A percentile compares a stretch with the other conserved stretches of the same genome.
phyloP scores from a whole-genome alignment of 192 early-diverging fungal genomes.

The Entomortierella lignicola region DNA sequence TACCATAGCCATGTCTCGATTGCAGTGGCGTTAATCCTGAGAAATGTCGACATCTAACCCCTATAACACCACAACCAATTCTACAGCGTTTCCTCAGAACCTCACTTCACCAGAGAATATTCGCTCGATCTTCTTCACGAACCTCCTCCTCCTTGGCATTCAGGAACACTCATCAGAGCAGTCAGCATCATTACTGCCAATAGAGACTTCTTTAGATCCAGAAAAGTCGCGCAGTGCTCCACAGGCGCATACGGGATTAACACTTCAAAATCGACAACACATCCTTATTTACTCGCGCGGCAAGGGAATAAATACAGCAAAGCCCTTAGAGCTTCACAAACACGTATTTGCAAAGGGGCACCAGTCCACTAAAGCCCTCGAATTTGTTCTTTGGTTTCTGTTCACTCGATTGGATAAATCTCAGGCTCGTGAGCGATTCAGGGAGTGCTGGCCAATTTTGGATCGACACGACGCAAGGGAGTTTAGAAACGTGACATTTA shows the following conservation, averaged over 20 bases:
- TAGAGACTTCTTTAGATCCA: background rate
- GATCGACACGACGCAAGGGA: slow-evolving; percentile 65
- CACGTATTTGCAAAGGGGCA: slow-evolving; percentile 65
- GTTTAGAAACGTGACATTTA: slow-evolving; percentile 66
- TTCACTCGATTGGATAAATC: slow-evolving; percentile 54
- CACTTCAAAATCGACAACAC: slow-evolving; percentile 1
- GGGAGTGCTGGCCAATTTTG: slow-evolving; percentile 65
- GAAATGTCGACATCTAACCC: slow-evolving; percentile 18
- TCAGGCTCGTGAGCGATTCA: slow-evolving; percentile 58
- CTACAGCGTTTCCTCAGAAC: slow-evolving; percentile 1
- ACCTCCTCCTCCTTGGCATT: slow-evolving; percentile 41
- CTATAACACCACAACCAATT: background rate
- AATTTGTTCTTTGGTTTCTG: slow-evolving; percentile 68
- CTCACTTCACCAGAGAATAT: slow-evolving; percentile 31
- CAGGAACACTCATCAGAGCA: slow-evolving; percentile 21
- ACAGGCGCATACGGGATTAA: background rate
- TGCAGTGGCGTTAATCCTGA: background rate
- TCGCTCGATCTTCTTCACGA: slow-evolving; percentile 42
- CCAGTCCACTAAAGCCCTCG: slow-evolving; percentile 66
- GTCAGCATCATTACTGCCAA: background rate
- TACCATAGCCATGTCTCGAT: slow-evolving; percentile 3
- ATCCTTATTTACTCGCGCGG: slow-evolving; percentile 17
- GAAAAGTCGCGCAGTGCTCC: background rate
- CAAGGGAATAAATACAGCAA: slow-evolving; percentile 6
- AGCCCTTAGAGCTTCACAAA: slow-evolving; percentile 57